These are phyloP conservation scores for Aspergillus kassunensis DNA, from an alignment of 495 filamentous ascomycete genomes.

Conservation along the genomic window DNA sequence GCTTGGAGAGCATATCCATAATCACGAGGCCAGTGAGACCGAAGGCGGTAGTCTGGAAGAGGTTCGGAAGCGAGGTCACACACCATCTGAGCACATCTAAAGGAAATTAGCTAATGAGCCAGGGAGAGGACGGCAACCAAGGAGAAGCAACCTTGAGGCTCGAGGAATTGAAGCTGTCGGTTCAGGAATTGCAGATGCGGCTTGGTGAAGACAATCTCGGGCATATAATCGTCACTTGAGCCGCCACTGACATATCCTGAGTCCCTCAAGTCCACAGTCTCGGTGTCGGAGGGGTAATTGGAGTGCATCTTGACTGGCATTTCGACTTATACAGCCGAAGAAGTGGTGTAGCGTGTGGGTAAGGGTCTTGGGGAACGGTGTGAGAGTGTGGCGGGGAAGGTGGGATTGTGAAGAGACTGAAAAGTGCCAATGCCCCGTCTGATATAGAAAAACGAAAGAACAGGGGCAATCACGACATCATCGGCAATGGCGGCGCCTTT, in stretches of 20 bases:
- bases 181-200: slow-evolving; percentile 89
- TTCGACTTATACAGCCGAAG: slow-evolving; percentile 16
- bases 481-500: slow-evolving; percentile 19
- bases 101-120: slow-evolving; percentile 22
- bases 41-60: slow-evolving; percentile 97
- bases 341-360: neutral
- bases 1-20: slow-evolving; percentile 88
- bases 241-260: slow-evolving; percentile 79
- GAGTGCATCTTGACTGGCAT: slow-evolving; percentile 42
- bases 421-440: slow-evolving; percentile 24
- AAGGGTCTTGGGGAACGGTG: neutral
- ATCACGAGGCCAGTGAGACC: slow-evolving; percentile 91
- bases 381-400: slow-evolving; percentile 10
- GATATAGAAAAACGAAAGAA: slow-evolving; percentile 28
- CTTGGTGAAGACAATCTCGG: slow-evolving; percentile 81
- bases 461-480: slow-evolving; percentile 38
- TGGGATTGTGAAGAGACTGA: slow-evolving; percentile 17
- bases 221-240: slow-evolving; percentile 61
- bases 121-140: slow-evolving; percentile 6
- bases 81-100: slow-evolving; percentile 88
- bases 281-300: slow-evolving; percentile 38
- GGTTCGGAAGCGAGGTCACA: slow-evolving; percentile 80
- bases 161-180: slow-evolving; percentile 75
- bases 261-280: slow-evolving; percentile 35
- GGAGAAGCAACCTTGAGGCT: slow-evolving; percentile 58